Percentiles rank a stretch among this genome's conserved stretches.
These are phyloP conservation scores for Ophiorrhiza pumila DNA, from an alignment of 257 asterid species.

Conservation along the genomic window DNA sequence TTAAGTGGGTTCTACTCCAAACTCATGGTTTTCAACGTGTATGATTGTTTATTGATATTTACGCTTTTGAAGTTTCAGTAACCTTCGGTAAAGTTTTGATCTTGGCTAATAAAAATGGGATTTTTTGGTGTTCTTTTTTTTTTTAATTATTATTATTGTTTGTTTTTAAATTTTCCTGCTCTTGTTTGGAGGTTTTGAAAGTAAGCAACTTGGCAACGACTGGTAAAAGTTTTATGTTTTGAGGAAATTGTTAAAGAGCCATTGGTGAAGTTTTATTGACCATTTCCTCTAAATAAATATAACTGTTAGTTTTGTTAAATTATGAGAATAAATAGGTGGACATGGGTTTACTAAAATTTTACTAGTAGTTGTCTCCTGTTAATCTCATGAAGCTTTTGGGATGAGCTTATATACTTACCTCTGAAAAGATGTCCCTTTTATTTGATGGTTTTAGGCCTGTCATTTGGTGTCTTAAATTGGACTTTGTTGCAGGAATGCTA, in stretches of 20 bases:
- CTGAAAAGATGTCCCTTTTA: neutral
- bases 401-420: neutral
- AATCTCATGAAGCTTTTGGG: neutral
- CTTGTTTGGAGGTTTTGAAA: neutral
- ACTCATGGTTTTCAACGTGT: slow-evolving; percentile 3
- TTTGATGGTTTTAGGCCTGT: neutral
- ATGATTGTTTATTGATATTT: neutral
- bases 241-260: neutral
- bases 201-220: neutral
- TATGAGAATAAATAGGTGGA: no score
- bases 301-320: no score
- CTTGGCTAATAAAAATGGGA: neutral
- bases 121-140: neutral
- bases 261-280: neutral
- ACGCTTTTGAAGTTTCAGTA: neutral
- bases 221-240: neutral
- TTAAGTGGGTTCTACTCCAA: slow-evolving; percentile 42
- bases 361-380: neutral
- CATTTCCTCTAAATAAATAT: neutral
- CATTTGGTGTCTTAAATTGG: neutral
- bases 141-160: neutral
- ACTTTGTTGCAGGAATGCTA: slow-evolving; percentile 66
- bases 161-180: neutral
- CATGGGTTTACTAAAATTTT: neutral
- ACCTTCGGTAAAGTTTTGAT: neutral